Percentiles rank a stretch among this genome's conserved stretches.
Conservation (phyloP, 2,329 filamentous ascomycete species). For the Bretziella fagacearum region DNA sequence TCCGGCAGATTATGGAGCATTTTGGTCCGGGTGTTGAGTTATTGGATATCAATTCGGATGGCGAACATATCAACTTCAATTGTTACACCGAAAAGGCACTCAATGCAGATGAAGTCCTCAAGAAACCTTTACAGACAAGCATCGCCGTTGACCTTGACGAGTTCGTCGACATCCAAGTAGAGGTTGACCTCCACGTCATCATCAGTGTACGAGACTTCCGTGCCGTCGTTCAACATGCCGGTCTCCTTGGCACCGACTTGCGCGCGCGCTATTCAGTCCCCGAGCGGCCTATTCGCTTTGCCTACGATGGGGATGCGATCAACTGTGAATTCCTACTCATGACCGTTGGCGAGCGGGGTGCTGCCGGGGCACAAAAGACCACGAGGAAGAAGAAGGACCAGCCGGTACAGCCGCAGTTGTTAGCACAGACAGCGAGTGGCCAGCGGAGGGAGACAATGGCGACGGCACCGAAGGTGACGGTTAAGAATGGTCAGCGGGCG, state of each 20-base stretch:
- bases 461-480: not conserved
- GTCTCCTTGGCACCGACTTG: conserved; percentile 48
- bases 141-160: conserved; percentile 61
- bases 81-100: conserved; percentile 68
- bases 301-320: conserved; percentile 51
- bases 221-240: conserved; percentile 60
- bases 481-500: not conserved
- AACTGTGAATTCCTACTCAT: conserved; percentile 65
- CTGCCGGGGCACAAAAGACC: conserved; percentile 30
- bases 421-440: not conserved
- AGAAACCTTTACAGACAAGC: conserved; percentile 65
- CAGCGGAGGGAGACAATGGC: not conserved
- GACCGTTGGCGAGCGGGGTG: conserved; percentile 53
- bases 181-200: conserved; percentile 60
- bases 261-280: conserved; percentile 55
- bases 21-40: conserved; percentile 69
- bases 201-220: conserved; percentile 74
- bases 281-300: conserved; percentile 53
- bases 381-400: conserved; percentile 21
- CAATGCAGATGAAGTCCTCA: conserved; percentile 52
- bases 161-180: conserved; percentile 57
- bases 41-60: conserved; percentile 59
- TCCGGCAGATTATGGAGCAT: conserved; percentile 63
- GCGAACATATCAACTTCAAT: conserved; percentile 58
- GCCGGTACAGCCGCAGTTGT: conserved; percentile 17